A percentile compares a stretch with the other conserved stretches of the same genome.
Evolutionary conservation across 495 filamentous ascomycete genomes (phyloP).

Genomic region (Penicillium dipodomyicola): DNA sequence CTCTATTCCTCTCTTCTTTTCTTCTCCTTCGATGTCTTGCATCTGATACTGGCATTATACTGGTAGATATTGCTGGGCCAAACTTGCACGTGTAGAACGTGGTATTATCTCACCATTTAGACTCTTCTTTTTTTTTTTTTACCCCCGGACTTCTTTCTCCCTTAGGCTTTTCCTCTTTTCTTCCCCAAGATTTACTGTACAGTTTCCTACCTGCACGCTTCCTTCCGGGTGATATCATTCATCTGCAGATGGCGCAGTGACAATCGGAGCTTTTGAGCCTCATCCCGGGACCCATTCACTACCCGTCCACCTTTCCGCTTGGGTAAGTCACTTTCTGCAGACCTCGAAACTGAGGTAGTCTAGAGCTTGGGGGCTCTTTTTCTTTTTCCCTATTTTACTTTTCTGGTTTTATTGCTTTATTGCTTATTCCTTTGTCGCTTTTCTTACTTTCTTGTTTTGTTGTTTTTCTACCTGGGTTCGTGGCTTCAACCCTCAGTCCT

Average conservation of each 20-base stretch:
- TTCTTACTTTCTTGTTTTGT: background rate
- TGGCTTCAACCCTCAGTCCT: background rate
- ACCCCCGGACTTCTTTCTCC: no score
- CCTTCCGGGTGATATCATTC: constrained; percentile 8
- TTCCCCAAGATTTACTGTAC: background rate
- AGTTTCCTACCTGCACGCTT: background rate
- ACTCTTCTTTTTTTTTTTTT: constrained; percentile 1
- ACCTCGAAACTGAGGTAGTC: background rate
- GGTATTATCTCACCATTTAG: background rate
- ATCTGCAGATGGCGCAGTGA: constrained; percentile 15
- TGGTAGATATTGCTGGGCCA: background rate
- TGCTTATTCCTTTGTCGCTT: background rate
- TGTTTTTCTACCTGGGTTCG: background rate
- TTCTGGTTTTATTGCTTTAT: background rate
- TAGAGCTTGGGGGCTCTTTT: background rate
- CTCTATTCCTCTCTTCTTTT: background rate
- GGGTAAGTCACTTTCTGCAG: constrained; percentile 12
- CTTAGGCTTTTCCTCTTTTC: constrained; percentile 8
- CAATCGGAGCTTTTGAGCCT: constrained; percentile 14
- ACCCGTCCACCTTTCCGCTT: constrained; percentile 11
- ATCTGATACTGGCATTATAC: constrained; percentile 5
- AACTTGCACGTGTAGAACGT: constrained; percentile 4
- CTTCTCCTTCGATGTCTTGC: background rate
- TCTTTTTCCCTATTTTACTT: background rate
- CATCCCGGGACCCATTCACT: constrained; percentile 11